Evolutionary conservation across 2,329 filamentous ascomycete genomes (phyloP), one percentile per base, ranked within the genome.

Genomic region (Chrysoporthe deuterocubensis): DNA sequence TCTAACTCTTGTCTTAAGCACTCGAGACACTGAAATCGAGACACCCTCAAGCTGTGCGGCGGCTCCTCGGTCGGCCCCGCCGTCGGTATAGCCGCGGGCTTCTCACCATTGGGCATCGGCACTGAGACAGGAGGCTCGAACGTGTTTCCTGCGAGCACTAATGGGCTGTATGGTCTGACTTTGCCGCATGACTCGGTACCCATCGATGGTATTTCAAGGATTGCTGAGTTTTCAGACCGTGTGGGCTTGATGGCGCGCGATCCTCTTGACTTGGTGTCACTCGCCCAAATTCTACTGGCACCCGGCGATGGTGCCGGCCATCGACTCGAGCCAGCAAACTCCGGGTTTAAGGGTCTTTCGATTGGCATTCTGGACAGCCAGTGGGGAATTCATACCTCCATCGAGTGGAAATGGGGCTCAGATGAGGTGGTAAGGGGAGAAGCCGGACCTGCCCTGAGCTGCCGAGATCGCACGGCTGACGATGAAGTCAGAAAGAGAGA

Each of bases 41-140:
- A 26, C 42, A 21, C 8, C 9, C 13, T 26, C 40, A 32, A 67
- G 59, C 6, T 43, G 16, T 64, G 56, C 21, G 69, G 75, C 57
- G 80, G 79, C 6, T 74, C 73, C 4, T 74, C 73, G 3, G 68
- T 71, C 16, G 80, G 79, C 13, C 78, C 79, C 2, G 78, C 79
- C 3, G 78, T 79, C 6, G 75, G 73, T 37, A 75, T 81, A 16
- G 76, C 78, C 3, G 76, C 80, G 7, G 79, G 80, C 1, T 81
- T 81, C 68, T 75, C 75, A 56, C 78, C 80, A 13, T 72, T 82
- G 2, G 75, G 75, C 3, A 73, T 81, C 11, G 72, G 71, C 18
- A 80, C 79, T 3, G 79, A 81, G 66, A 79, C 78, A 0, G 75
- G 77, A 46, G 79, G 79, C 4, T 79, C 78, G 4, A 70, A 79